Conservation (phyloP, 768 basidiomycete genomes). For the Psilocybe cubensis region DNA sequence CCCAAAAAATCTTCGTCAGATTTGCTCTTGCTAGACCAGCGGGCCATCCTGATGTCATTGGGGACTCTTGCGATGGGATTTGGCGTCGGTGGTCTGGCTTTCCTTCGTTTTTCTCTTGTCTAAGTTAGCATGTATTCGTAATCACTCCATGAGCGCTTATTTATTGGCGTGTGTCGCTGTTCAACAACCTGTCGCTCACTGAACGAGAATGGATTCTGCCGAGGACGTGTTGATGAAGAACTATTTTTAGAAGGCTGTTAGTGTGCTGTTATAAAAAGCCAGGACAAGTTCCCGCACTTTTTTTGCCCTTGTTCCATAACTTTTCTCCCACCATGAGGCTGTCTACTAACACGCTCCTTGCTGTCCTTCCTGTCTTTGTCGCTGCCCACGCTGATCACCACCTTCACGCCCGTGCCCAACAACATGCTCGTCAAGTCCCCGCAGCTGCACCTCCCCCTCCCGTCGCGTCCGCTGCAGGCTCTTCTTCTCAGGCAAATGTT, state of each 20-base stretch:
- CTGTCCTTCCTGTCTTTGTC: slow-evolving; percentile 44
- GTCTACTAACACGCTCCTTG: slow-evolving; percentile 25
- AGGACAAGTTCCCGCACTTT: neutral
- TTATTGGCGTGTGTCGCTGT: no score
- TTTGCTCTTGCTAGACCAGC: neutral
- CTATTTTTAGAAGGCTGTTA: neutral
- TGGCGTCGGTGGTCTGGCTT: slow-evolving; percentile 1
- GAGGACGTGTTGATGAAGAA: neutral
- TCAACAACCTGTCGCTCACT: no score
- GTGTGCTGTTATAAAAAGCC: neutral
- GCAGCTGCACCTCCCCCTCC: neutral
- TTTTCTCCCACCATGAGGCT: slow-evolving; percentile 36
- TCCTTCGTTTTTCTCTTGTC: neutral
- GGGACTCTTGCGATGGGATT: neutral
- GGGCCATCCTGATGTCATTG: slow-evolving; percentile 4
- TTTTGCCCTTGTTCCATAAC: slow-evolving; percentile 17
- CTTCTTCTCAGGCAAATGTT: neutral
- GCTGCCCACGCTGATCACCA: slow-evolving; percentile 34
- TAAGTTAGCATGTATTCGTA: neutral
- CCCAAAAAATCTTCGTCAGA: slow-evolving; percentile 2
- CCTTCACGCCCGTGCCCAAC: neutral
- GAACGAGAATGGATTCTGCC: no score
- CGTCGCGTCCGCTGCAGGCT: neutral
- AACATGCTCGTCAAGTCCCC: slow-evolving; percentile 19
- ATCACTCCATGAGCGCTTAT: no score